A percentile compares a stretch with the other conserved stretches of the same genome.
Conservation (phyloP, 306 rosid genomes). For the Hippophae gyantsensis region DNA sequence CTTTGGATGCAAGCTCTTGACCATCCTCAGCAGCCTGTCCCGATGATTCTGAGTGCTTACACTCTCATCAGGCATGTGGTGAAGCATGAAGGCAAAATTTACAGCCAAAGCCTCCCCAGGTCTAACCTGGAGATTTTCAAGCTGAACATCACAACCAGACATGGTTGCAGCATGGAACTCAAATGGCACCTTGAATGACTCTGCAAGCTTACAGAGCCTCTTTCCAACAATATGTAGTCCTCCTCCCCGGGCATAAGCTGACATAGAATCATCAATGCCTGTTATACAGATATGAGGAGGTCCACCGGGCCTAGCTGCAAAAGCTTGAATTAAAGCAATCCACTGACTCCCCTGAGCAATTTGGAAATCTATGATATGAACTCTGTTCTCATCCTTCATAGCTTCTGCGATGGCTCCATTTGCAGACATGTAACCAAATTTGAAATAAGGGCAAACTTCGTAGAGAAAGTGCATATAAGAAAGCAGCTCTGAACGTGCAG, state of each 20-base stretch:
- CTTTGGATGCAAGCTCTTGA: slow-evolving; percentile 76
- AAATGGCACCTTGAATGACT: slow-evolving; percentile 64
- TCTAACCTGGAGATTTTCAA: slow-evolving; percentile 43
- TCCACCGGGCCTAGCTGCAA: slow-evolving; percentile 93
- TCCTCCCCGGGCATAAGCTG: slow-evolving; percentile 92
- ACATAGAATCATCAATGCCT: slow-evolving; percentile 68
- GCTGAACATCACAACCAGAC: slow-evolving; percentile 67
- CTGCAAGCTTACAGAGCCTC: slow-evolving; percentile 65
- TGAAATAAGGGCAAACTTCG: slow-evolving; percentile 92
- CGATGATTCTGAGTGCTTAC: slow-evolving; percentile 82
- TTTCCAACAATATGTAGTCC: slow-evolving; percentile 69
- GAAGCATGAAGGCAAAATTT: slow-evolving; percentile 87
- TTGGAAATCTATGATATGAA: slow-evolving; percentile 93
- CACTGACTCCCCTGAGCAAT: slow-evolving; percentile 92
- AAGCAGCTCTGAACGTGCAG: slow-evolving; percentile 65
- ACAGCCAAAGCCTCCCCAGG: slow-evolving; percentile 76
- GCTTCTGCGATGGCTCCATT: slow-evolving; percentile 99
- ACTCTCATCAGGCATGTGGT: slow-evolving; percentile 93
- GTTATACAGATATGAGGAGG: slow-evolving; percentile 93
- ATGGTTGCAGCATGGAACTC: slow-evolving; percentile 69
- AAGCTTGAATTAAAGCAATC: slow-evolving; percentile 88
- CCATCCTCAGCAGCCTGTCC: slow-evolving; percentile 67
- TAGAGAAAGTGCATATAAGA: slow-evolving; percentile 81
- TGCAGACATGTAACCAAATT: slow-evolving; percentile 94
- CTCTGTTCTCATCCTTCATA: slow-evolving; percentile 68